Percentiles rank a stretch among this genome's conserved stretches.
Conservation (phyloP, 2,329 filamentous ascomycete species). For the Eutypella sp. region DNA sequence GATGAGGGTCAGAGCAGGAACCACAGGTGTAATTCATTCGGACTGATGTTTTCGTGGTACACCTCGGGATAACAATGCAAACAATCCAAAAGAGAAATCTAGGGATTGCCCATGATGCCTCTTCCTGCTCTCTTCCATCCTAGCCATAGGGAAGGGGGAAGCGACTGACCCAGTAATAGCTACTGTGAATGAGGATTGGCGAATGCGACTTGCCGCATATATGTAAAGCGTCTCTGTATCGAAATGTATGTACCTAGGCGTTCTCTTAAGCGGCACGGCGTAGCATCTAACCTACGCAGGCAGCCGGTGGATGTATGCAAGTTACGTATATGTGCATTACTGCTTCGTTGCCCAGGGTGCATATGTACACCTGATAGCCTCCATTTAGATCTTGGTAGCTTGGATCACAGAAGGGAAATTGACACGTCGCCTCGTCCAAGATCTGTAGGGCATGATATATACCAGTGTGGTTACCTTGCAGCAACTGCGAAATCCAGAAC, state of each 20-base stretch:
- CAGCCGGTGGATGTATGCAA: constrained; percentile 1
- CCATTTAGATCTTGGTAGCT: background rate
- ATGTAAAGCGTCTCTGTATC: background rate
- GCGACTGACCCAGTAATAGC: background rate
- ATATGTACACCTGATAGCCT: background rate
- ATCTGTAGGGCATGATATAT: background rate
- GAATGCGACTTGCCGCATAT: background rate
- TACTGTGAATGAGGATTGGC: background rate
- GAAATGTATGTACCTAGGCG: background rate
- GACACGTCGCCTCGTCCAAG: background rate
- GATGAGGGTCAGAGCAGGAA: background rate
- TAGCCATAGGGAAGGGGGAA: background rate
- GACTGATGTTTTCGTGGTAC: background rate
- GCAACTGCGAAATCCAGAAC: background rate
- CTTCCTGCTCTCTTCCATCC: background rate
- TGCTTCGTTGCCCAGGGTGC: too few species aligned
- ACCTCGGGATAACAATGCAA: too few species aligned
- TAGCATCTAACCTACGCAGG: background rate
- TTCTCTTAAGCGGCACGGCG: background rate
- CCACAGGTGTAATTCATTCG: background rate
- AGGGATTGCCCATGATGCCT: too few species aligned
- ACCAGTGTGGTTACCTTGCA: background rate
- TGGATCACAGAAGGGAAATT: background rate
- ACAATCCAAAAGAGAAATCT: too few species aligned
- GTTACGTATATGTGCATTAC: background rate